These are phyloP conservation scores for Pseudogymnoascus sp. DNA, from an alignment of 2,329 filamentous ascomycete genomes.

Conservation along the genomic window DNA sequence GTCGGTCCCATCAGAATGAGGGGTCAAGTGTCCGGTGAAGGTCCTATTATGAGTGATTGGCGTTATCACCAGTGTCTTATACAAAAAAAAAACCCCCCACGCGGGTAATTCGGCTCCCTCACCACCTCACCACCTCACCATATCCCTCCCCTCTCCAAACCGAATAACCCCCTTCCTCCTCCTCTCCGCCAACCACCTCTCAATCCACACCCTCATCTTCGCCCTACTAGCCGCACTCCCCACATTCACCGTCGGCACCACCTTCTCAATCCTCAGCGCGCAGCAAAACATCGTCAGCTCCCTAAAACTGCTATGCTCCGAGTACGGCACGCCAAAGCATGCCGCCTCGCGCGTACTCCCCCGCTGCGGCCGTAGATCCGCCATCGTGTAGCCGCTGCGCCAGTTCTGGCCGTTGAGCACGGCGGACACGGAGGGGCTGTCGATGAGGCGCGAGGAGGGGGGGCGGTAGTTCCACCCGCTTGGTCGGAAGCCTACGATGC, in stretches of 20 bases:
- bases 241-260: conserved; percentile 89
- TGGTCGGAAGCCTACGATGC: conserved; percentile 83
- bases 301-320: conserved; percentile 88
- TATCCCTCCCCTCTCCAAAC: conserved; percentile 23
- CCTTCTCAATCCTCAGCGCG: conserved; percentile 72
- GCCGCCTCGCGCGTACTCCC: conserved; percentile 74
- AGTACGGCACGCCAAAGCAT: conserved; percentile 92
- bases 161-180: conserved; percentile 44
- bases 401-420: conserved; percentile 56
- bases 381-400: conserved; percentile 62
- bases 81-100: conserved; percentile 2
- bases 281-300: conserved; percentile 93
- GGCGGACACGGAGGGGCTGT: conserved; percentile 53
- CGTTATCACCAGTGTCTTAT: neutral
- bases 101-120: neutral
- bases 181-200: conserved; percentile 52
- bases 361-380: conserved; percentile 69
- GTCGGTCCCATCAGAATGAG: neutral
- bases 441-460: conserved; percentile 50
- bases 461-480: conserved; percentile 91
- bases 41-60: neutral
- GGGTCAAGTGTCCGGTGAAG: neutral
- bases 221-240: conserved; percentile 48
- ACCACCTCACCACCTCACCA: conserved; percentile 27
- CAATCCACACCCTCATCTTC: conserved; percentile 57